phyloP scores from a whole-genome alignment of 495 filamentous ascomycete species.

The Filosporella fistucella region DNA sequence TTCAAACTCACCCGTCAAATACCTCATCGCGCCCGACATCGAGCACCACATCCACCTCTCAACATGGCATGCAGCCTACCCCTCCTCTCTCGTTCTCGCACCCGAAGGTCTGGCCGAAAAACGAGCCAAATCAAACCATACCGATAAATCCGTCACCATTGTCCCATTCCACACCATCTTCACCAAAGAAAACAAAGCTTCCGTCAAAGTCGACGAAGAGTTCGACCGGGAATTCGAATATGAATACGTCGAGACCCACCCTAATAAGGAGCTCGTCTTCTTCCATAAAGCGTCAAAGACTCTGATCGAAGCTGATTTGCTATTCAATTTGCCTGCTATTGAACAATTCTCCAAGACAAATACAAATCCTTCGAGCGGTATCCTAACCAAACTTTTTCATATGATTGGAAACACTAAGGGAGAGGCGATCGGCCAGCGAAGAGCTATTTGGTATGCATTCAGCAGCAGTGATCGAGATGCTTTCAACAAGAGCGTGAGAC shows the following conservation, averaged over 20 bases:
- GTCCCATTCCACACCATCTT: conserved; percentile 69
- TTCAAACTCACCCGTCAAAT: conserved; percentile 62
- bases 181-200: conserved; percentile 44
- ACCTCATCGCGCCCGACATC: conserved; percentile 83
- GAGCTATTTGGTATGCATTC: conserved; percentile 76
- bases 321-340: conserved; percentile 85
- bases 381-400: conserved; percentile 59
- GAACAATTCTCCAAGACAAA: conserved; percentile 74
- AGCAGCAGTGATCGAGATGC: conserved; percentile 57
- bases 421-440: conserved; percentile 67
- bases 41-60: conserved; percentile 92
- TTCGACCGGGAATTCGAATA: conserved; percentile 84
- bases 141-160: conserved; percentile 51
- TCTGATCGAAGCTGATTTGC: conserved; percentile 84
- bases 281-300: conserved; percentile 74
- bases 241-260: conserved; percentile 77
- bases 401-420: conserved; percentile 57
- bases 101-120: conserved; percentile 86
- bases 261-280: conserved; percentile 84
- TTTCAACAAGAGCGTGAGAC: conserved; percentile 62
- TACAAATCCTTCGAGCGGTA: conserved; percentile 45
- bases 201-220: conserved; percentile 58
- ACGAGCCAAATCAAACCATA: conserved; percentile 48
- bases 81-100: conserved; percentile 72
- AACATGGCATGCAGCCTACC: conserved; percentile 76